Evolutionary conservation across 495 filamentous ascomycete genomes (phyloP), one percentile per base, ranked within the genome.

Genomic region (Aspergillus cavernicola): DNA sequence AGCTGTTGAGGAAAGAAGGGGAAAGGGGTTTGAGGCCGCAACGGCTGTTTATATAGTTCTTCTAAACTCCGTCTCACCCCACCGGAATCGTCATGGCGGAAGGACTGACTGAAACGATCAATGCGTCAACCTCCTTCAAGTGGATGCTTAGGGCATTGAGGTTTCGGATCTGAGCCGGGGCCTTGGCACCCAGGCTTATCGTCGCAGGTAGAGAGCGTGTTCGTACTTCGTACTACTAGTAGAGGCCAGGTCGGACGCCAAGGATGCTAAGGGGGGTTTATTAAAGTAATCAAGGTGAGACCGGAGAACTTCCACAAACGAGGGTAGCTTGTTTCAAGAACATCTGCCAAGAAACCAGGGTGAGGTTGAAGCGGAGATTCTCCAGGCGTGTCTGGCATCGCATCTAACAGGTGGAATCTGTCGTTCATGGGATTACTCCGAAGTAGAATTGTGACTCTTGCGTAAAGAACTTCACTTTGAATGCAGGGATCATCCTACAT

Each of bases 271-370:
- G 39, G n/a, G 38, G 12, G 40, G 18, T n/a, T 16, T 28, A 23
- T n/a, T 19, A 35, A 33, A 49, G 31, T 38, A 29, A 52, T 48
- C 45, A 29, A 57, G 23, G 33, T 58, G 59, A 53, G 47, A 55
- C 59, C 36, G 50, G 45, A 50, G 45, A 50, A 52, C 55, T 61
- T 57, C 55, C 59, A 58, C 51, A 44, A 61, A 55, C 44, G 54
- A 57, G 13, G 15, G 44, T 54, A 54, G 58, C 12, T 32, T 53
- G 58, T 57, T 60, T 60, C 58, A 60, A 40, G 32, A 19, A 18
- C 13, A 19, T 6, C 11, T 48, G 58, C 58, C 50, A 57, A 60
- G 53, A 1, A n/a, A 29, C 35, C 22, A 16, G 39, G 50, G 49
- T n/a, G 22, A 42, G 46, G n/a, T n/a, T 42, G 40, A 53, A 39